phyloP scores from a whole-genome alignment of 257 asterid genomes.

The Solanum ossicruentum region DNA sequence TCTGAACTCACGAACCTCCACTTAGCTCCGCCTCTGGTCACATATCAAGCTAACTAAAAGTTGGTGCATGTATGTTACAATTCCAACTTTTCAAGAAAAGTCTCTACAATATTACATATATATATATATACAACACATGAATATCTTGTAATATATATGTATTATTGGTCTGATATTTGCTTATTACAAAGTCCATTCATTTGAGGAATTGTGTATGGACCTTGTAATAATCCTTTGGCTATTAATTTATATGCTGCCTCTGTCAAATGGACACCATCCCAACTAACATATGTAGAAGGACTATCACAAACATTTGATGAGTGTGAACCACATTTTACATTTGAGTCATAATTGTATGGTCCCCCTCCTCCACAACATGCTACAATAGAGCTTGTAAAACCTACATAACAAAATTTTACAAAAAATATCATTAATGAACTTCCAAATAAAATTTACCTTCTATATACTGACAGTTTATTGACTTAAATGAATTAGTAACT shows the following conservation, averaged over 20 bases:
- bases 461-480: background rate
- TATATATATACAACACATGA: background rate
- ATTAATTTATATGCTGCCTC: constrained; percentile 26
- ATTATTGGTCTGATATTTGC: background rate
- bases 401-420: background rate
- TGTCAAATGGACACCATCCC: constrained; percentile 38
- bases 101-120: background rate
- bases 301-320: constrained; percentile 7
- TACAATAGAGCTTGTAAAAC: constrained; percentile 4
- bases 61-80: background rate
- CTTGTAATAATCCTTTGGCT: constrained; percentile 12
- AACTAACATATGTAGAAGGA: constrained; percentile 21
- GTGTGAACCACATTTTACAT: constrained; percentile 4
- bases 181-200: background rate
- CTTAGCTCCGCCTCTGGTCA: background rate
- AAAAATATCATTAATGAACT: background rate
- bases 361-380: constrained; percentile 41
- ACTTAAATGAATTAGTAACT: background rate
- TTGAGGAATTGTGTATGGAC: constrained; percentile 12
- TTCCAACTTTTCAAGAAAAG: background rate
- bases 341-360: constrained; percentile 7
- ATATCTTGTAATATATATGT: background rate
- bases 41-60: background rate
- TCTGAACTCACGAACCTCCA: too few species aligned
- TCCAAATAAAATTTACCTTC: background rate